Evolutionary conservation across 371 early-diverging fungal species (phyloP), one percentile per base, ranked within the genome.

Genomic region (Saksenaea vasiformis): DNA sequence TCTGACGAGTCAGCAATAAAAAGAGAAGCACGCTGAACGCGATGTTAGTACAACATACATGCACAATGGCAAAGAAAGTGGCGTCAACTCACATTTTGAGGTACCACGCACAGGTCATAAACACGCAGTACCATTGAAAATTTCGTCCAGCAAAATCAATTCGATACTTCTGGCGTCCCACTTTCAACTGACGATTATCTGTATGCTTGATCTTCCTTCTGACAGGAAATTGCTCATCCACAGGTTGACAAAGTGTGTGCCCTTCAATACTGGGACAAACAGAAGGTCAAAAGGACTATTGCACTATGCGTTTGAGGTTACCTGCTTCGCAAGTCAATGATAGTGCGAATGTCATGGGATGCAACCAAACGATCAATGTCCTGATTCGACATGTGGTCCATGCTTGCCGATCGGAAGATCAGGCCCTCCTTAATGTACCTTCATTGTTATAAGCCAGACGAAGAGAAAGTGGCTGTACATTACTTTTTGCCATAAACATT

Each of bases 111-210:
- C 82, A 79, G 10, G 71, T 41, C 47, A 62, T 64, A 64, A 77
- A 82, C 0, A 82, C 66, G 15, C 73, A 78, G 54, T 82, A 64
- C 39, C 75, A 67, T 60, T 82, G 70, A 51, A 79, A 82, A 37
- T 71, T 76, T 34, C 64, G 65, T 54, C 82, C 79, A 22, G 75
- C 78, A 62, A 79, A 77, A 62, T 78, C 73, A 34, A 82, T 61
- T 22, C 71, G 60, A 36, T 71, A 75, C 36, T 78, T 82, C 37
- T 70, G 69, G 37, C 77, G 53, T 11, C 28, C 26, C 38, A 17
- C 41, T 22, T n/a, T 35, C 22, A 35, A 13, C 19, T 26, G 9
- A 22, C 1, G 22, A 26, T n/a, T 59, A 44, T 36, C 36, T 64
- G 5, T 35, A 26, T 19, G 56, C 51, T 60, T 36, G 31, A 37